Evolutionary conservation across 805 yeast species (phyloP).

Genomic region (Ogataea populi-albae): DNA sequence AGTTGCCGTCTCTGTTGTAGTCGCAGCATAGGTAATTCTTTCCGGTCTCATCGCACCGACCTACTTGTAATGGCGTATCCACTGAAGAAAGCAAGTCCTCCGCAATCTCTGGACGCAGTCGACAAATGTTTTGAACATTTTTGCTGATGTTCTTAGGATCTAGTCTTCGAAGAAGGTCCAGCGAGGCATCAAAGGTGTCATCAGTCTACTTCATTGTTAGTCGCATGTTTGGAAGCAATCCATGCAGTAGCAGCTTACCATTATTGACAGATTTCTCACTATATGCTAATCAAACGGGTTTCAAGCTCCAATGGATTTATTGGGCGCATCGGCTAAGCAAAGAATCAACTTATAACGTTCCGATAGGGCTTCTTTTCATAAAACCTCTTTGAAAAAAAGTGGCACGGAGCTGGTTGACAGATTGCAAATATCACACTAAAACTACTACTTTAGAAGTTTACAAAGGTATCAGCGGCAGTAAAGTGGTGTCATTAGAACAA

Average conservation of each 20-base stretch:
- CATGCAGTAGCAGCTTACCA: not conserved
- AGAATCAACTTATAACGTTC: too few relatives aligned
- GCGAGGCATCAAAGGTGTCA: conserved; percentile 69
- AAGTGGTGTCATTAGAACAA: conserved; percentile 1
- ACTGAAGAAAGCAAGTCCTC: conserved; percentile 85
- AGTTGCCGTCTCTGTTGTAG: conserved; percentile 92
- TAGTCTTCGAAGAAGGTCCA: conserved; percentile 72
- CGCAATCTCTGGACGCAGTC: conserved; percentile 65
- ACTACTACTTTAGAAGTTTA: not conserved
- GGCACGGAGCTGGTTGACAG: too few relatives aligned
- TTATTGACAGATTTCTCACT: not conserved
- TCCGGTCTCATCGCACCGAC: conserved; percentile 51
- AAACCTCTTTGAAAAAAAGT: too few relatives aligned
- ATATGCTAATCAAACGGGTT: not conserved
- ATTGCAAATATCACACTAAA: too few relatives aligned
- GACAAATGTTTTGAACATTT: conserved; percentile 46
- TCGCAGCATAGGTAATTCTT: conserved; percentile 83
- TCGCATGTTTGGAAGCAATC: not conserved
- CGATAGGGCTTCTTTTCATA: too few relatives aligned
- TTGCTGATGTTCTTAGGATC: conserved; percentile 59
- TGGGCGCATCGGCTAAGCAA: too few relatives aligned
- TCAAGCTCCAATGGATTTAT: conserved; percentile 9
- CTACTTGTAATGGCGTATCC: conserved; percentile 72
- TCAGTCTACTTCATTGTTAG: conserved; percentile 28
- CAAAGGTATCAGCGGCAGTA: not conserved